Conservation (phyloP, 805 yeast species). For the Blastobotrys muscicola region DNA sequence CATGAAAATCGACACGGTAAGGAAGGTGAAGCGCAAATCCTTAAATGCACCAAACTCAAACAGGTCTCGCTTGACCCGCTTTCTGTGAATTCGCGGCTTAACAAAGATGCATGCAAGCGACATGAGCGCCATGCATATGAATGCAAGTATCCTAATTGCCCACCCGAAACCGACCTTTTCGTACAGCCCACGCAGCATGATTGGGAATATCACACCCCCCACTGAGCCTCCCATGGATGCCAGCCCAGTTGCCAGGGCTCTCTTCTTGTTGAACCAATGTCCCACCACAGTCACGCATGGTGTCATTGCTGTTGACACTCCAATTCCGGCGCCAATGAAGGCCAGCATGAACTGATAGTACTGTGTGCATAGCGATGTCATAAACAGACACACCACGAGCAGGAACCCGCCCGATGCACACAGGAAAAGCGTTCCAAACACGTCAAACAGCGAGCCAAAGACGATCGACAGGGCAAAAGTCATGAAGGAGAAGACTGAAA, state of each 20-base stretch:
- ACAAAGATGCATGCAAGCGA: conserved; percentile 30
- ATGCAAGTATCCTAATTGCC: conserved; percentile 49
- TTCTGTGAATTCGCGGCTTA: conserved; percentile 33
- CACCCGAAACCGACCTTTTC: conserved; percentile 45
- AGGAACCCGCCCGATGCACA: conserved; percentile 37
- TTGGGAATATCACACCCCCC: conserved; percentile 49
- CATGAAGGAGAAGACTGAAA: conserved; percentile 45
- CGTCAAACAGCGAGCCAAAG: conserved; percentile 54
- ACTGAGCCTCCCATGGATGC: conserved; percentile 48
- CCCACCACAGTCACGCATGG: conserved; percentile 54
- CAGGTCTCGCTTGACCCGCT: conserved; percentile 18
- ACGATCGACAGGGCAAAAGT: conserved; percentile 41
- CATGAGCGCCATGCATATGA: conserved; percentile 36
- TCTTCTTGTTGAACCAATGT: conserved; percentile 53
- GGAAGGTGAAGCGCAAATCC: conserved; percentile 36
- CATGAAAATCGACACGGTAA: conserved; percentile 36
- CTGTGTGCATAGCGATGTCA: conserved; percentile 43
- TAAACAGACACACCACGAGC: conserved; percentile 45
- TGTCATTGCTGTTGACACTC: conserved; percentile 50
- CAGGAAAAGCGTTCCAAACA: conserved; percentile 40
- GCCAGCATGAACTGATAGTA: conserved; percentile 55
- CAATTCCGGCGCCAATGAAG: conserved; percentile 48
- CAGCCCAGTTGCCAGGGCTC: conserved; percentile 48
- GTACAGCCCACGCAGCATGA: conserved; percentile 40
- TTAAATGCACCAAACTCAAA: conserved; percentile 34